These are phyloP conservation scores for Theileria sp. DNA, from an alignment of 169 alveolate species.

Conservation along the genomic window DNA sequence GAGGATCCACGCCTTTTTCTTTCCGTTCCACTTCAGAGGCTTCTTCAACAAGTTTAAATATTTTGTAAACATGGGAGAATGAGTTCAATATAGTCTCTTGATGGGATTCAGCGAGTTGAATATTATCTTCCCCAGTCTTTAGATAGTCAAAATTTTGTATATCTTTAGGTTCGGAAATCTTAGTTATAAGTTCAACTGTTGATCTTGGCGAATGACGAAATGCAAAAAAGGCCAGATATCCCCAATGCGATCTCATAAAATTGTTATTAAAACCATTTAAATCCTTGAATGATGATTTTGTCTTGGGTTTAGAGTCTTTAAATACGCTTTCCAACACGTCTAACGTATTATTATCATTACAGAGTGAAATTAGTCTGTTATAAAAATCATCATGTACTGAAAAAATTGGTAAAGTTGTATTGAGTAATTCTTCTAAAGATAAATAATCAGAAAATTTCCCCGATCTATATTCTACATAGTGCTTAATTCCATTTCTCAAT, in stretches of 20 bases:
- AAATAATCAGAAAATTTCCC: background rate
- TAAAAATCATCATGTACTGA: background rate
- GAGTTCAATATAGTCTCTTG: slow-evolving; percentile 2
- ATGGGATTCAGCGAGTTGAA: background rate
- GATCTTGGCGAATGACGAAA: background rate
- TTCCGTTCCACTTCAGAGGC: background rate
- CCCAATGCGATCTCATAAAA: slow-evolving; percentile 15
- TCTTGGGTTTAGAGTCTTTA: background rate
- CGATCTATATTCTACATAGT: background rate
- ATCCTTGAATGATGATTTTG: background rate
- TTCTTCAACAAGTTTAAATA: background rate
- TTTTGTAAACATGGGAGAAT: slow-evolving; percentile 6
- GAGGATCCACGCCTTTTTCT: background rate
- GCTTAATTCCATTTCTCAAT: slow-evolving; percentile 7
- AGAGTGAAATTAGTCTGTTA: background rate
- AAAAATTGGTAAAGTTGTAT: background rate
- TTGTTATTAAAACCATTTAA: no score
- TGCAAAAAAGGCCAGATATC: background rate
- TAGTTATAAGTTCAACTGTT: background rate
- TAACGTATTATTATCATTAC: background rate
- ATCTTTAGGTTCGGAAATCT: background rate
- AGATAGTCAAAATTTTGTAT: background rate
- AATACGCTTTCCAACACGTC: slow-evolving; percentile 8
- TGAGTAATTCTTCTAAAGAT: background rate
- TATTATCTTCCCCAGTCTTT: slow-evolving; percentile 3